Conservation (phyloP, 2,329 filamentous ascomycete genomes). For the Talaromyces sp. region DNA sequence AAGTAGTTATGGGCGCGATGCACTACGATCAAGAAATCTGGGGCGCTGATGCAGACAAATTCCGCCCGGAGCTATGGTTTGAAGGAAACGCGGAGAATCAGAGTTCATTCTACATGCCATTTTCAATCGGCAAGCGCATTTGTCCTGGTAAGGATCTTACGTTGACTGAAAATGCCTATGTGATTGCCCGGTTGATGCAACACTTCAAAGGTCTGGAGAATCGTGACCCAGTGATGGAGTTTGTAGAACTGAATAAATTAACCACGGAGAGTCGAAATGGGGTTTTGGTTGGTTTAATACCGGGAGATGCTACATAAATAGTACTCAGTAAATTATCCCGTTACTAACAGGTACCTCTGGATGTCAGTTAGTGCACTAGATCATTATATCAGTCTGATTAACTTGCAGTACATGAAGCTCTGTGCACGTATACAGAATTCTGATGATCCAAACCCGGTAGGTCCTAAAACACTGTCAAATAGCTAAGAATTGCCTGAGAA, state of each 20-base stretch:
- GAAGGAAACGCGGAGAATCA: not conserved
- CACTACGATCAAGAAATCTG: constrained; percentile 24
- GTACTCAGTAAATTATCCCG: too few relatives aligned
- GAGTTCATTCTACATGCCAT: constrained; percentile 1
- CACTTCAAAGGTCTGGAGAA: constrained; percentile 3
- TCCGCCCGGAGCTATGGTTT: constrained; percentile 3
- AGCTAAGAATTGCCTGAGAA: too few relatives aligned
- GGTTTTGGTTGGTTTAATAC: constrained; percentile 1
- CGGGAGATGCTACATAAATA: not conserved
- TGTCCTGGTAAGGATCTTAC: constrained; percentile 2
- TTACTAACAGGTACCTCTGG: too few relatives aligned
- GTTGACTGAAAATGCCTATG: constrained; percentile 5
- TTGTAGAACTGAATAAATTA: not conserved
- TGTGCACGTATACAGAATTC: too few relatives aligned
- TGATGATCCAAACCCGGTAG: too few relatives aligned
- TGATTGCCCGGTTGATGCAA: constrained; percentile 4
- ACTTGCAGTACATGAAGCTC: too few relatives aligned
- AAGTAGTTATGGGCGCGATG: constrained; percentile 42
- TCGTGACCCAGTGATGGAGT: not conserved
- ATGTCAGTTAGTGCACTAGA: too few relatives aligned
- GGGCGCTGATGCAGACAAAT: constrained; percentile 16
- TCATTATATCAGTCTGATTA: too few relatives aligned
- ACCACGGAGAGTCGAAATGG: constrained; percentile 6
- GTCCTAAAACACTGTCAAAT: too few relatives aligned
- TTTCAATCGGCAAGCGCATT: not conserved